Evolutionary conservation across 2,329 filamentous ascomycete genomes (phyloP).

Genomic region (Talaromyces sp.): DNA sequence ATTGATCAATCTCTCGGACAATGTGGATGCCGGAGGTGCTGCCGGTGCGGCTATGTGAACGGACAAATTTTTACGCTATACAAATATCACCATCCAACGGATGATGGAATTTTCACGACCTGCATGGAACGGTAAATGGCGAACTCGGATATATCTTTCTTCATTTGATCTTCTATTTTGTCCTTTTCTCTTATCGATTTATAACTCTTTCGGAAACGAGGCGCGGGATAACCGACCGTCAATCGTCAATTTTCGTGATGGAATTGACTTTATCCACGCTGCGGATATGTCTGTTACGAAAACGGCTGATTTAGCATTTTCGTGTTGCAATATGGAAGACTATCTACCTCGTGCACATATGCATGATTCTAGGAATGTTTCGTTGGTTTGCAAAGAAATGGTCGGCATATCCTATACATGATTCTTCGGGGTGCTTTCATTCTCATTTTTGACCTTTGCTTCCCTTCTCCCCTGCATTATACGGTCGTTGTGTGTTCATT

Average conservation of each 20-base stretch:
- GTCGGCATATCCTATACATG: constrained; percentile 26
- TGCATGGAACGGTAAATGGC: constrained; percentile 39
- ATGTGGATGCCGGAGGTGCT: constrained; percentile 55
- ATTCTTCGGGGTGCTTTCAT: constrained; percentile 4
- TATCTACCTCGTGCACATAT: constrained; percentile 5
- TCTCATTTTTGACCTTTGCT: neutral
- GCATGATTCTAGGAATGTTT: constrained; percentile 25
- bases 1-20: constrained; percentile 91
- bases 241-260: neutral
- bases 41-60: constrained; percentile 35
- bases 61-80: constrained; percentile 26
- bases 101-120: constrained; percentile 32
- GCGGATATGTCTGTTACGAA: neutral
- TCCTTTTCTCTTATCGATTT: constrained; percentile 8
- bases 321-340: neutral
- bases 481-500: constrained; percentile 19
- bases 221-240: neutral
- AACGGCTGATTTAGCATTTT: neutral
- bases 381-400: constrained; percentile 29
- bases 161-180: constrained; percentile 18
- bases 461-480: constrained; percentile 21
- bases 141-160: constrained; percentile 32
- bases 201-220: neutral
- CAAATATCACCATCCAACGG: constrained; percentile 29
- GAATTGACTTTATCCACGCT: neutral